These are phyloP conservation scores for Boletus reticulatus DNA, from an alignment of 768 basidiomycete genomes.

Conservation along the genomic window DNA sequence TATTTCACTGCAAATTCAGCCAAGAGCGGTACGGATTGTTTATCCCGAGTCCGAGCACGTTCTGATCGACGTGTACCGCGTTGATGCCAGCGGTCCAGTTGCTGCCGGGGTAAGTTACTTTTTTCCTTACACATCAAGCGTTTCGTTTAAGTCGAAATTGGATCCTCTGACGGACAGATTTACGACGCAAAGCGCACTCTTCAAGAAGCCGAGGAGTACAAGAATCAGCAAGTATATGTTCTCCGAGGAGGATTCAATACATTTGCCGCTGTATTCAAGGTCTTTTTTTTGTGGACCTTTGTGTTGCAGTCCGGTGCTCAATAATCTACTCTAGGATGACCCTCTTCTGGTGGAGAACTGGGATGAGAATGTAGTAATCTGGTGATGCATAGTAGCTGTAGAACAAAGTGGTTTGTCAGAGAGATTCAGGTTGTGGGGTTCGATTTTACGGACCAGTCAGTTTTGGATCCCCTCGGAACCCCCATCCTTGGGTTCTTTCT, in stretches of 20 bases:
- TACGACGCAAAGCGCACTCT: conserved; percentile 63
- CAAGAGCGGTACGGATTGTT: conserved; percentile 60
- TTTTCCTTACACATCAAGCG: background rate
- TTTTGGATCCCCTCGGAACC: conserved; percentile 7
- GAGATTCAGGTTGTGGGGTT: background rate
- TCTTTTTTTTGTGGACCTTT: conserved; percentile 16
- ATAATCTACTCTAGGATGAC: conserved; percentile 47
- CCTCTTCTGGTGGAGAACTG: conserved; percentile 73
- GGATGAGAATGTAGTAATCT: conserved; percentile 52
- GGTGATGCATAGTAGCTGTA: conserved; percentile 38
- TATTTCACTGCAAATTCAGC: conserved; percentile 80
- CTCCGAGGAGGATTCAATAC: conserved; percentile 69
- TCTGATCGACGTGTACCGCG: conserved; percentile 4
- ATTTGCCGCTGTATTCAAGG: conserved; percentile 72
- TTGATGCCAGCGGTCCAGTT: conserved; percentile 60
- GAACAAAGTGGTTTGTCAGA: background rate
- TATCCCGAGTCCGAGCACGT: background rate
- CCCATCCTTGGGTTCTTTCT: conserved; percentile 34
- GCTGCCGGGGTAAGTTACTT: conserved; percentile 56
- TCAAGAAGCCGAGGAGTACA: conserved; percentile 39
- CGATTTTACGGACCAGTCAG: background rate
- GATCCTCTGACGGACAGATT: conserved; percentile 39
- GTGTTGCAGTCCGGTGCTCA: background rate
- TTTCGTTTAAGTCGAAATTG: conserved; percentile 4
- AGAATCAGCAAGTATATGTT: conserved; percentile 57